phyloP scores from a whole-genome alignment of 805 yeast genomes.

The Scheffersomyces stipitis region DNA sequence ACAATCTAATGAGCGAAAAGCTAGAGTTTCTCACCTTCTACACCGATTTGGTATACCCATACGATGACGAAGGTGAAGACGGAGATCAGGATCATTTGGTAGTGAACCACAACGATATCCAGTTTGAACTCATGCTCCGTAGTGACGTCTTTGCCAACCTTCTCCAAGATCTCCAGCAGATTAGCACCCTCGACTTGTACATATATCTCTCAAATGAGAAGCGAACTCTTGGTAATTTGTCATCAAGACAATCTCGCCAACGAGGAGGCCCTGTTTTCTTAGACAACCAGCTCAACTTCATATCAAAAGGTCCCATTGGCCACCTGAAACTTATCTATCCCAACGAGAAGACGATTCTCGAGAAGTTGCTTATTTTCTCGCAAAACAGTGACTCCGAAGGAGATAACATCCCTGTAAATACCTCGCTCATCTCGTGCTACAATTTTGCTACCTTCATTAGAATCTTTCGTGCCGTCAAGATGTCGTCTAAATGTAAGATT shows the following conservation, averaged over 20 bases:
- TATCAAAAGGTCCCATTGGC: conserved; percentile 76
- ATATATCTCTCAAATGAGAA: conserved; percentile 27
- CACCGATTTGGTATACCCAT: conserved; percentile 24
- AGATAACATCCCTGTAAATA: conserved; percentile 19
- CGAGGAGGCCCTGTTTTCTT: conserved; percentile 4
- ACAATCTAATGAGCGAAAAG: conserved; percentile 37
- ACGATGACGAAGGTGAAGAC: conserved; percentile 19
- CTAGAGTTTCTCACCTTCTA: conserved; percentile 42
- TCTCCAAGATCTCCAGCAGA: conserved; percentile 35
- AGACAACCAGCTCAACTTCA: conserved; percentile 48
- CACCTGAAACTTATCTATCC: conserved; percentile 67
- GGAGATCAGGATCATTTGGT: conserved; percentile 16
- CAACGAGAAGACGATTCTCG: conserved; percentile 58
- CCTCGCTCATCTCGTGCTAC: conserved; percentile 28
- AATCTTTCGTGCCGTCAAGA: conserved; percentile 35
- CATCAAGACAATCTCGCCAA: conserved; percentile 1
- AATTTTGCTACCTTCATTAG: conserved; percentile 33
- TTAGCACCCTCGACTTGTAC: conserved; percentile 35
- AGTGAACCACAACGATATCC: conserved; percentile 30
- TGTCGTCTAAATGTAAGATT: conserved; percentile 40
- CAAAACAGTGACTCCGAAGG: conserved; percentile 17
- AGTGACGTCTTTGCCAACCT: conserved; percentile 38
- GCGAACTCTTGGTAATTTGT: conserved; percentile 5
- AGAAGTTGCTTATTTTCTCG: conserved; percentile 49
- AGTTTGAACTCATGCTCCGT: conserved; percentile 37